A percentile compares a stretch with the other conserved stretches of the same genome.
phyloP scores from a whole-genome alignment of 371 early-diverging fungal genomes.

The Mucor circinelloides region DNA sequence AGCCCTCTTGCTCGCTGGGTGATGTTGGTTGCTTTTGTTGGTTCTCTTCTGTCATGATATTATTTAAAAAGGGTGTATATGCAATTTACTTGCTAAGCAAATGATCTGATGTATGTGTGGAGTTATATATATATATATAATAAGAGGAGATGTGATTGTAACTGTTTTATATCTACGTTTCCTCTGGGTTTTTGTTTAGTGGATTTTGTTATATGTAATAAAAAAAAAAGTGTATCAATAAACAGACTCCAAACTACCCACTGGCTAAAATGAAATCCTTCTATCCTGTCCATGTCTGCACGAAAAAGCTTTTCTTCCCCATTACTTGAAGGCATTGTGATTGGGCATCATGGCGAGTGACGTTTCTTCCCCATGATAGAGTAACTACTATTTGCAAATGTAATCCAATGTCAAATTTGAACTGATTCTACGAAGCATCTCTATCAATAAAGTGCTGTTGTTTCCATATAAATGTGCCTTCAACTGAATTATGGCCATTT shows the following conservation, averaged over 20 bases:
- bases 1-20: not conserved
- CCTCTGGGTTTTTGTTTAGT: too few species aligned
- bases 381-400: too few species aligned
- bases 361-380: not conserved
- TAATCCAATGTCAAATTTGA: too few species aligned
- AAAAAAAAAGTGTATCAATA: not conserved
- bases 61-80: not conserved
- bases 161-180: too few species aligned
- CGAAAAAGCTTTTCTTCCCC: not conserved
- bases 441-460: too few species aligned
- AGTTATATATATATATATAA: too few species aligned
- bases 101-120: not conserved
- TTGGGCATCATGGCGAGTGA: not conserved
- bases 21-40: not conserved
- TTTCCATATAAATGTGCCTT: too few species aligned
- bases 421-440: too few species aligned
- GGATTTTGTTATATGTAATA: not conserved
- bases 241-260: not conserved
- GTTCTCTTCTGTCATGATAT: conserved; percentile 9
- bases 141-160: too few species aligned
- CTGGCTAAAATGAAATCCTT: not conserved
- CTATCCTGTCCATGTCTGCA: not conserved
- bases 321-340: not conserved
- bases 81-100: not conserved
- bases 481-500: too few species aligned